phyloP scores from a whole-genome alignment of 257 asterid species.

The Nicotiana tabacum region DNA sequence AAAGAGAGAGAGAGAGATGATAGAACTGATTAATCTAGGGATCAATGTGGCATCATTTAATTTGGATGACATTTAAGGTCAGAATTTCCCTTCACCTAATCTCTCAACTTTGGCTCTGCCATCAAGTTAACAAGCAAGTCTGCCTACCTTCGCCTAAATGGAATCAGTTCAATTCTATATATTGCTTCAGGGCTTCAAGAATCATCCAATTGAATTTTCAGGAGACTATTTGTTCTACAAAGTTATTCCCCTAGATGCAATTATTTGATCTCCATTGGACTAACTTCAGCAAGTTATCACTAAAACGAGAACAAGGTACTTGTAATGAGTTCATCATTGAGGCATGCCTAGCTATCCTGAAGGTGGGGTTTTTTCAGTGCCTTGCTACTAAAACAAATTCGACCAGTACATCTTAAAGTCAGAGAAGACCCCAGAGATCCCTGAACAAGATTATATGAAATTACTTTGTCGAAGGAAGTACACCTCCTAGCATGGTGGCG shows the following conservation, averaged over 20 bases:
- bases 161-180: not conserved
- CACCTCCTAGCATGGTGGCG: not conserved
- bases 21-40: not conserved
- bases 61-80: conserved; percentile 4
- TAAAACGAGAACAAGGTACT: not conserved
- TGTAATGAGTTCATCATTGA: not conserved
- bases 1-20: not conserved
- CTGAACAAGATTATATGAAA: not conserved
- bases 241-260: not conserved
- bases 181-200: not conserved
- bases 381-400: not conserved
- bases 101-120: not conserved
- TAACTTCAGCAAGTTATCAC: not conserved
- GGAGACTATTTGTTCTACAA: not conserved
- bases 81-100: not conserved
- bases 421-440: not conserved
- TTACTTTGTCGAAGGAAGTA: not conserved
- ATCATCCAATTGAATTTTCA: not conserved
- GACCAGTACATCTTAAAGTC: not conserved
- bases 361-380: not conserved
- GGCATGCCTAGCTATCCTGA: not conserved
- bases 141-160: not conserved
- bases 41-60: not conserved
- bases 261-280: not conserved
- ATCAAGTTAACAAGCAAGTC: not conserved